Base-by-base conservation (phyloP, 2,329 filamentous ascomycete species). In the Pseudogymnoascus sp. region DNA sequence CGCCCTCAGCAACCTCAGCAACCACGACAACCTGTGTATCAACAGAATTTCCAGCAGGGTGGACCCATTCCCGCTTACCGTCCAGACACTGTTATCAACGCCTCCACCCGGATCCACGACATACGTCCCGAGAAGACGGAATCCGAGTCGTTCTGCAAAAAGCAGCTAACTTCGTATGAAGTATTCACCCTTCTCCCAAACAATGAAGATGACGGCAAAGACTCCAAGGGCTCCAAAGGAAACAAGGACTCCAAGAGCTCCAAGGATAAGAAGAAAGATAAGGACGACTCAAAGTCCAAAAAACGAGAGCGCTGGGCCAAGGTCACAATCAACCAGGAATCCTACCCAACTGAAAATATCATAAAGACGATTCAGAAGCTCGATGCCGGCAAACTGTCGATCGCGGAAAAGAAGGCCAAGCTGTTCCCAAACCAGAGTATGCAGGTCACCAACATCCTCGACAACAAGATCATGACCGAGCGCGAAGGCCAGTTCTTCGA, bases 361-460 rank as follows among this genome's bases (percentile, higher is more conserved):
- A 31, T 56, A n/a, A 67, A 66, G 38, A 65, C 68, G 37, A 66
- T 73, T 44, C 69, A 69, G 60, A 70, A 66, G 62, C 65, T 72
- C 16, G 68, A 66, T 37, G 65, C 70, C n/a, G 37, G 56, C 1
- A 66, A 61, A 23, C 64, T 65, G 18, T 66, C 69, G 3, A 66
- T 73, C 28, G 56, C 67, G 11, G 69, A 74, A 7, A 71, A 72
- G 62, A 73, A 69, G 63, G 63, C 59, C 4, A 65, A 63, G 2
- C 65, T 74, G 14, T 65, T 40, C n/a, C 66, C 64, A 23, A 67
- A 63, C 40, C 71, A 72, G 59, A 67, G 70, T 56, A 56, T 60
- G 2, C 73, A 74, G 62, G 67, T 74, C 28, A 68, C 68, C 16
- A 65, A 60, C 7, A 59, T 73, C 3, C 38, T 74, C 40, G 72